Evolutionary conservation across 1,284 basidiomycete genomes (phyloP).

Genomic region (Leucoagaricus sp.): DNA sequence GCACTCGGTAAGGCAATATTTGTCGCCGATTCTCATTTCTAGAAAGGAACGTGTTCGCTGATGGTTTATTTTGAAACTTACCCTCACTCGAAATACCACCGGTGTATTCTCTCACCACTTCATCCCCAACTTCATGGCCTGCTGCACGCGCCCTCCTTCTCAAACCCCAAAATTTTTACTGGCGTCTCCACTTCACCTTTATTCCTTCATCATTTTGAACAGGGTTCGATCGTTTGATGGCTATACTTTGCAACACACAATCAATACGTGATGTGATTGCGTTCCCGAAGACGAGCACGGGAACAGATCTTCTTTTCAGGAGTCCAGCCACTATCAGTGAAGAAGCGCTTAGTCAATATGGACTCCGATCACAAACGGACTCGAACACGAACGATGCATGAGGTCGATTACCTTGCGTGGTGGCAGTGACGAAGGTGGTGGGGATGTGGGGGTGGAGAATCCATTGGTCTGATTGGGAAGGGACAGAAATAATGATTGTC

Average conservation of each 20-base stretch:
- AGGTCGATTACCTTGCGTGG: background rate
- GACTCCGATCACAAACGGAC: constrained; percentile 41
- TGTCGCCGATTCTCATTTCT: constrained; percentile 12
- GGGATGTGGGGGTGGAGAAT: background rate
- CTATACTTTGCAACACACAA: constrained; percentile 82
- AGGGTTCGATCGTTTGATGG: constrained; percentile 93
- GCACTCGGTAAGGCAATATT: constrained; percentile 67
- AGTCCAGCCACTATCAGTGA: constrained; percentile 70
- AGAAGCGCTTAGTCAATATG: constrained; percentile 65
- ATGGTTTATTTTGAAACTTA: constrained; percentile 7
- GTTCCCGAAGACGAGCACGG: constrained; percentile 88
- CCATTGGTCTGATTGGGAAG: background rate
- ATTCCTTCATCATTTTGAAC: constrained; percentile 17
- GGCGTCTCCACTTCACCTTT: constrained; percentile 15
- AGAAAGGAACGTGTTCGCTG: constrained; percentile 8
- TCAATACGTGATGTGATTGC: constrained; percentile 96
- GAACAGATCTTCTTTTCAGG: constrained; percentile 88
- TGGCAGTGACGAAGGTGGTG: background rate
- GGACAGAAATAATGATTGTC: background rate
- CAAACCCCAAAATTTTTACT: constrained; percentile 4
- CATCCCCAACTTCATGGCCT: background rate
- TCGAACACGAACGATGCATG: constrained; percentile 6
- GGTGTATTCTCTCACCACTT: background rate
- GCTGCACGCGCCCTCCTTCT: background rate
- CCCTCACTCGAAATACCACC: constrained; percentile 3